phyloP scores from a whole-genome alignment of 208 protist species.

The Trichomonas tenax region DNA sequence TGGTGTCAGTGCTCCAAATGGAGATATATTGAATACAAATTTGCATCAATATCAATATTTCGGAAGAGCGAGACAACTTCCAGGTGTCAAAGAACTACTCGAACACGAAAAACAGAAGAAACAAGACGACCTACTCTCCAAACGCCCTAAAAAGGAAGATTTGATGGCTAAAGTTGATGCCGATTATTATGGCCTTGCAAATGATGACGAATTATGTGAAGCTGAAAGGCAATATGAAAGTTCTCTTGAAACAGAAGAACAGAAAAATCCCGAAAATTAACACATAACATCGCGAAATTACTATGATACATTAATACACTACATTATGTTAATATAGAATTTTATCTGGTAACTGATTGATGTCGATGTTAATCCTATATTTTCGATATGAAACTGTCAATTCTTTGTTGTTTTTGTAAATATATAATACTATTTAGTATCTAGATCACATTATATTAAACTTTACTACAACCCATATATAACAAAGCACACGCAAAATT shows the following conservation, averaged over 20 bases:
- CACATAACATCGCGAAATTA: no score
- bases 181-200: not conserved
- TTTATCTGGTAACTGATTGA: no score
- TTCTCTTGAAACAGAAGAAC: not conserved
- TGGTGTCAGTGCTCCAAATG: not conserved
- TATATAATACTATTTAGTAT: no score
- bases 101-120: not conserved
- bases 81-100: not conserved
- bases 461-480: not conserved
- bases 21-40: slow-evolving; percentile 19
- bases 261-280: no score
- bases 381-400: no score
- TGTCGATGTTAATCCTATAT: no score
- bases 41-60: slow-evolving; percentile 20
- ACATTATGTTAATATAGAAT: no score
- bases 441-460: not conserved
- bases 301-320: no score
- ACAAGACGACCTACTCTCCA: not conserved
- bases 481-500: not conserved
- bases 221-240: not conserved
- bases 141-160: not conserved
- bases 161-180: slow-evolving; percentile 5
- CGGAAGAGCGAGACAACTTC: not conserved
- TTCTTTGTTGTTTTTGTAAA: no score
- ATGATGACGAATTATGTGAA: not conserved